Evolutionary conservation across 2,329 filamentous ascomycete genomes (phyloP).

Genomic region (Capronia americana): DNA sequence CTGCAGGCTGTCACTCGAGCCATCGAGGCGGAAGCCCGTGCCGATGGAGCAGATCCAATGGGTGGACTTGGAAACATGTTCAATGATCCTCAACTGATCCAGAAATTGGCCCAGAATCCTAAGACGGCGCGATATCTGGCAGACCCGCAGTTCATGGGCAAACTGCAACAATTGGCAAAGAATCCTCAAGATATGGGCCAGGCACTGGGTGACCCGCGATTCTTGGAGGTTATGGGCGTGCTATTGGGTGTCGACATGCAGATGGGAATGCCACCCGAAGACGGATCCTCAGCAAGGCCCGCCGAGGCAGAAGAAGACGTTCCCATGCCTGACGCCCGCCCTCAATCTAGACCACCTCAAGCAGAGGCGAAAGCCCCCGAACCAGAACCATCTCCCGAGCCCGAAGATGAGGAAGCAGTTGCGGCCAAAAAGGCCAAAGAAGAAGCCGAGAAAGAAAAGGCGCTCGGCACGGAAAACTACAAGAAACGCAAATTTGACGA

Average conservation of each 20-base stretch:
- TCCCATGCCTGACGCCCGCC: constrained; percentile 75
- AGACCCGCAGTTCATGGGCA: constrained; percentile 87
- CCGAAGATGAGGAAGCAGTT: constrained; percentile 79
- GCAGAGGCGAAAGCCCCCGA: constrained; percentile 61
- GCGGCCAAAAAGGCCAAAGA: constrained; percentile 91
- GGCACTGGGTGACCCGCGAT: constrained; percentile 85
- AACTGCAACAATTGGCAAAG: constrained; percentile 78
- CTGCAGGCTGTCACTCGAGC: constrained; percentile 84
- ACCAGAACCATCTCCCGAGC: constrained; percentile 68
- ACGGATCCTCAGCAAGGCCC: constrained; percentile 48
- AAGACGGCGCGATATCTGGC: constrained; percentile 84
- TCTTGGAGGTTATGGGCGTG: constrained; percentile 93
- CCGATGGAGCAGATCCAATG: constrained; percentile 64
- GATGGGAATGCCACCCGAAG: constrained; percentile 63
- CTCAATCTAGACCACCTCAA: constrained; percentile 52
- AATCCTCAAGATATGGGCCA: constrained; percentile 79
- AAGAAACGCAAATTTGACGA: constrained; percentile 98
- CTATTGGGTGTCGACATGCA: constrained; percentile 92
- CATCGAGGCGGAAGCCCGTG: constrained; percentile 76
- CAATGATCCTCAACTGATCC: constrained; percentile 85
- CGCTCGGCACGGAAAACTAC: constrained; percentile 89
- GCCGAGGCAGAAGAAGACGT: constrained; percentile 72
- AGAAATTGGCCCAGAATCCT: constrained; percentile 91
- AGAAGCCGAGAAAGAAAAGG: constrained; percentile 93
- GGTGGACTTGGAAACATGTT: constrained; percentile 91